Evolutionary conservation across 345 rosid species (phyloP).

Genomic region (Chamaenerion angustifolium): DNA sequence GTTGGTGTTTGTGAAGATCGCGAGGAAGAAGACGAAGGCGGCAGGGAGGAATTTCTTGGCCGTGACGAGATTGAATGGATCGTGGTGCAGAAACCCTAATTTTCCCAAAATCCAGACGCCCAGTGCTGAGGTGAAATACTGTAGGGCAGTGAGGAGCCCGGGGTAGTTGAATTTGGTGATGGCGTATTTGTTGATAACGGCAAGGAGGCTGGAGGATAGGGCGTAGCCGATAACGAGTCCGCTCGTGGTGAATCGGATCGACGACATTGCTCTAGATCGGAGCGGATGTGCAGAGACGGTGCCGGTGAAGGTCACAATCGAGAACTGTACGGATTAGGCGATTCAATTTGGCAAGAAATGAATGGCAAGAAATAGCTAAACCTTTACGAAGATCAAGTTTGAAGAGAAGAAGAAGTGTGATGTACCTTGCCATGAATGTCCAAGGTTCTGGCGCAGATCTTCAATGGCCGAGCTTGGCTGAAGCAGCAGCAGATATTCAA

Average conservation of each 20-base stretch:
- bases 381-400: too few relatives aligned
- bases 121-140: conserved; percentile 62
- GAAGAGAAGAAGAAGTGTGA: too few relatives aligned
- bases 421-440: too few relatives aligned
- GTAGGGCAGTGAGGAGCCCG: conserved; percentile 81
- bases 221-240: conserved; percentile 85
- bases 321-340: too few relatives aligned
- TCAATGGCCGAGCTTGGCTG: too few relatives aligned
- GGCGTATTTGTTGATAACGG: conserved; percentile 89
- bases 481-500: too few relatives aligned
- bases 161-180: conserved; percentile 84
- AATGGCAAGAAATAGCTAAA: too few relatives aligned
- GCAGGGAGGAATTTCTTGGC: conserved; percentile 98
- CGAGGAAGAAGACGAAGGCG: conserved; percentile 80
- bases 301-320: too few relatives aligned
- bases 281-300: too few relatives aligned
- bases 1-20: conserved; percentile 91
- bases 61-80: conserved; percentile 52
- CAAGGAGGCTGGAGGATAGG: conserved; percentile 89
- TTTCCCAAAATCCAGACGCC: conserved; percentile 82
- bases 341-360: too few relatives aligned
- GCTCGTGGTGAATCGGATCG: conserved; percentile 50
- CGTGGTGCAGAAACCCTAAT: conserved; percentile 65
- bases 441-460: too few relatives aligned
- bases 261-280: conserved; percentile 15